Evolutionary conservation across 805 yeast genomes (phyloP).

Genomic region (Ogataea nitratoaversa): DNA sequence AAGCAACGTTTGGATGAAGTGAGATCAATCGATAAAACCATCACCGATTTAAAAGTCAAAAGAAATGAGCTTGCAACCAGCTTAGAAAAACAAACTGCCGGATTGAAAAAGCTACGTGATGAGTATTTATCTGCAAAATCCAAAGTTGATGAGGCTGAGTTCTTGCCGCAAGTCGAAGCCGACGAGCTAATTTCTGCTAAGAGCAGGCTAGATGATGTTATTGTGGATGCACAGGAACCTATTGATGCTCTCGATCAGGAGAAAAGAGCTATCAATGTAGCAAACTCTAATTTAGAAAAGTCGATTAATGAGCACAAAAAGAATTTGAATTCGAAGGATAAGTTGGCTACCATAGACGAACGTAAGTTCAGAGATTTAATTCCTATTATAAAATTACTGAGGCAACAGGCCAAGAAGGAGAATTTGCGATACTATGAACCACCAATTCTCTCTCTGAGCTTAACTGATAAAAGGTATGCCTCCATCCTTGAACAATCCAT

Average conservation of each 20-base stretch:
- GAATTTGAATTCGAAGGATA: conserved; percentile 43
- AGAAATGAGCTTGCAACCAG: conserved; percentile 32
- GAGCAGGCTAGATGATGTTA: conserved; percentile 20
- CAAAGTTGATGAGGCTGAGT: conserved; percentile 9
- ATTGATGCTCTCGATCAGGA: conserved; percentile 13
- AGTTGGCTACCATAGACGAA: conserved; percentile 41
- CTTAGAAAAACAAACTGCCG: conserved; percentile 34
- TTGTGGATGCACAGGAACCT: conserved; percentile 16
- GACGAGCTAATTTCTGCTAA: conserved; percentile 23
- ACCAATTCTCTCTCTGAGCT: conserved; percentile 61
- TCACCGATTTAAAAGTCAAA: conserved; percentile 29
- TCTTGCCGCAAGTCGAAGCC: conserved; percentile 17
- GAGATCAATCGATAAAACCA: conserved; percentile 19
- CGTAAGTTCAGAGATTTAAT: conserved; percentile 22
- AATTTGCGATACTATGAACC: conserved; percentile 59
- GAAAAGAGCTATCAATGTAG: conserved; percentile 7
- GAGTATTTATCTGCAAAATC: conserved; percentile 11
- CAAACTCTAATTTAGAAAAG: conserved; percentile 16
- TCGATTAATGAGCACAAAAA: conserved; percentile 12
- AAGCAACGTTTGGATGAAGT: conserved; percentile 6
- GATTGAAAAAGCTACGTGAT: conserved; percentile 21
- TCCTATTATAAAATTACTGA: conserved; percentile 40
- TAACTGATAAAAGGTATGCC: conserved; percentile 46
- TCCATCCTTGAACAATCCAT: conserved; percentile 55
- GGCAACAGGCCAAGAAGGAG: conserved; percentile 32